These are phyloP conservation scores for Flaveria ramosissima DNA, from an alignment of 129 eudicot genomes.

Conservation along the genomic window DNA sequence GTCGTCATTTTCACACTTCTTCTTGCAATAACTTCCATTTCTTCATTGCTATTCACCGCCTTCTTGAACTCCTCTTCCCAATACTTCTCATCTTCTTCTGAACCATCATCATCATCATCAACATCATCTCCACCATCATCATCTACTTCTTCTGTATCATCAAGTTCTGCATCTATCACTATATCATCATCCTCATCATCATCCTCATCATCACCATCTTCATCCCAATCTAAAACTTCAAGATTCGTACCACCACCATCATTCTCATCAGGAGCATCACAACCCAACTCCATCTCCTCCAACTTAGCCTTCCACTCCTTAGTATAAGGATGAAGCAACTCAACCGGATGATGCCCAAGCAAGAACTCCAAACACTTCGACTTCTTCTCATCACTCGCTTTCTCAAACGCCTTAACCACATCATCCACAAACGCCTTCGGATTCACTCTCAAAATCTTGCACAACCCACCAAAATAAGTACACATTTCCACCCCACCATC, in stretches of 20 bases:
- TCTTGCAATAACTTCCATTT: constrained; percentile 70
- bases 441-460: constrained; percentile 71
- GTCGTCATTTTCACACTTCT: constrained; percentile 47
- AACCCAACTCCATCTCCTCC: constrained; percentile 96
- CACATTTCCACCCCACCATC: constrained; percentile 76
- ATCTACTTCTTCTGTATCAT: constrained; percentile 41
- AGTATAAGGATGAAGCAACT: constrained; percentile 83
- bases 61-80: constrained; percentile 92
- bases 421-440: constrained; percentile 94
- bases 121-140: constrained; percentile 22
- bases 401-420: constrained; percentile 84
- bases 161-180: constrained; percentile 43
- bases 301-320: constrained; percentile 92
- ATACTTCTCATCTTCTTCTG: constrained; percentile 66
- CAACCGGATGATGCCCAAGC: constrained; percentile 77
- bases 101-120: constrained; percentile 32
- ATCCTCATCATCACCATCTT: constrained; percentile 52
- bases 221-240: constrained; percentile 74
- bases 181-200: constrained; percentile 44
- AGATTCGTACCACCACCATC: constrained; percentile 42
- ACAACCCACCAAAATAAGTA: constrained; percentile 83
- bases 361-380: constrained; percentile 74
- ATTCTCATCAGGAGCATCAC: constrained; percentile 92
- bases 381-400: constrained; percentile 78
- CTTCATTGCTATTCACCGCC: constrained; percentile 69